Evolutionary conservation across 352 stramenopile genomes (phyloP).

Genomic region (Phytopythium aichiense): DNA sequence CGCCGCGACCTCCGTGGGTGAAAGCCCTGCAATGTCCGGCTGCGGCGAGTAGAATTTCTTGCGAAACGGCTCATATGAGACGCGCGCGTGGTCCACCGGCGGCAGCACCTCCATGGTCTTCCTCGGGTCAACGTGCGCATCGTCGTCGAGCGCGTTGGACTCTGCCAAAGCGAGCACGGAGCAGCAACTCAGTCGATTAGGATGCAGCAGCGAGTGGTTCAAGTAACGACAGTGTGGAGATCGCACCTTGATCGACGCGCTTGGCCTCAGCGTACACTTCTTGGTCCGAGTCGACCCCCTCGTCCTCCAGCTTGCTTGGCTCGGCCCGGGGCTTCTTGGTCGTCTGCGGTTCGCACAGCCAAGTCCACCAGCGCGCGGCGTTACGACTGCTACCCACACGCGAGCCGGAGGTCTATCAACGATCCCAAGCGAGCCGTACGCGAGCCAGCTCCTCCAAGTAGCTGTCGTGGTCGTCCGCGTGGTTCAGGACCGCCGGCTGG

Average conservation of each 20-base stretch:
- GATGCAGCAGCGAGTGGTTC: neutral
- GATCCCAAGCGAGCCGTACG: conserved; percentile 12
- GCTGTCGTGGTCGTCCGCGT: conserved; percentile 25
- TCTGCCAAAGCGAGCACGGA: neutral
- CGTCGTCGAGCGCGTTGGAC: neutral
- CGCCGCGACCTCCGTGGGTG: conserved; percentile 25
- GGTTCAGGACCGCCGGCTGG: conserved; percentile 31
- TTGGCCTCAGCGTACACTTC: conserved; percentile 72
- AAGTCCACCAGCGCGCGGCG: neutral
- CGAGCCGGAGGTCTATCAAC: neutral
- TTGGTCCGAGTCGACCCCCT: conserved; percentile 53
- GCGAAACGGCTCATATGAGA: conserved; percentile 81
- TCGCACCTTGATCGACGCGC: conserved; percentile 27
- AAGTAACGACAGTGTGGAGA: neutral
- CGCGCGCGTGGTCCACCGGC: conserved; percentile 58
- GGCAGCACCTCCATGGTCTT: conserved; percentile 78
- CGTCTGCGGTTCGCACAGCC: conserved; percentile 15
- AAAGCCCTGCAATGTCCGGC: conserved; percentile 33
- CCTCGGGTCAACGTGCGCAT: conserved; percentile 18
- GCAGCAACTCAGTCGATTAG: neutral
- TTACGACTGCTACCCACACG: neutral
- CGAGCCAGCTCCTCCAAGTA: conserved; percentile 27
- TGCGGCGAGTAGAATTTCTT: conserved; percentile 72
- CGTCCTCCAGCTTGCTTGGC: neutral
- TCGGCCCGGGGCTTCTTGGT: conserved; percentile 28